phyloP scores from a whole-genome alignment of 768 basidiomycete genomes.

The Lyophyllum shimeji region DNA sequence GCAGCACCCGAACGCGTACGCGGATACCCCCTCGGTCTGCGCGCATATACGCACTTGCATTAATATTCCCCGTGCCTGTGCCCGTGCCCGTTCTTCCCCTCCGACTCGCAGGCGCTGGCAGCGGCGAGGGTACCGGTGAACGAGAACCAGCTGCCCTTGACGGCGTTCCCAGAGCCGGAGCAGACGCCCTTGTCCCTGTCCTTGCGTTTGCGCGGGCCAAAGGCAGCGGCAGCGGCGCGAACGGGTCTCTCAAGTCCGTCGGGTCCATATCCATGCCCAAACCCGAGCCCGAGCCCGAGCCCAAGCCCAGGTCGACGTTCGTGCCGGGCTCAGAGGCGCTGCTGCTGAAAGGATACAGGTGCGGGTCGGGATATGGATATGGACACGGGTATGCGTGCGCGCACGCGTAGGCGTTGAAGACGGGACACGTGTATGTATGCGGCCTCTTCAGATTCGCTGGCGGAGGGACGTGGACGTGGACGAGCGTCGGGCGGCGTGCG shows the following conservation, averaged over 20 bases:
- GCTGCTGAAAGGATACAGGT: not conserved
- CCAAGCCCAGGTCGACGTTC: no score
- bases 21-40: not conserved
- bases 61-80: not conserved
- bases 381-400: not conserved
- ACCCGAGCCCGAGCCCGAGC: no score
- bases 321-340: not conserved
- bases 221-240: not conserved
- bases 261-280: no score
- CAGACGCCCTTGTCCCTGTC: no score
- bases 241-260: conserved; percentile 9
- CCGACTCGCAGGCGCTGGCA: not conserved
- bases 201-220: not conserved
- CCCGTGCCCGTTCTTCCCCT: not conserved
- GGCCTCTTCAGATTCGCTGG: not conserved
- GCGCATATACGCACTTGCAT: not conserved
- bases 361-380: not conserved
- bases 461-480: not conserved
- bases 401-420: not conserved
- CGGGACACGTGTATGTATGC: not conserved
- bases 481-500: not conserved
- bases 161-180: no score
- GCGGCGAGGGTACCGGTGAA: no score
- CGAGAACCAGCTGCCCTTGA: no score
- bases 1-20: not conserved